Percentiles rank a stretch among this genome's conserved stretches.
These are phyloP conservation scores for Diutina pseudorugosa DNA, from an alignment of 1,139 yeast species.

Conservation along the genomic window DNA sequence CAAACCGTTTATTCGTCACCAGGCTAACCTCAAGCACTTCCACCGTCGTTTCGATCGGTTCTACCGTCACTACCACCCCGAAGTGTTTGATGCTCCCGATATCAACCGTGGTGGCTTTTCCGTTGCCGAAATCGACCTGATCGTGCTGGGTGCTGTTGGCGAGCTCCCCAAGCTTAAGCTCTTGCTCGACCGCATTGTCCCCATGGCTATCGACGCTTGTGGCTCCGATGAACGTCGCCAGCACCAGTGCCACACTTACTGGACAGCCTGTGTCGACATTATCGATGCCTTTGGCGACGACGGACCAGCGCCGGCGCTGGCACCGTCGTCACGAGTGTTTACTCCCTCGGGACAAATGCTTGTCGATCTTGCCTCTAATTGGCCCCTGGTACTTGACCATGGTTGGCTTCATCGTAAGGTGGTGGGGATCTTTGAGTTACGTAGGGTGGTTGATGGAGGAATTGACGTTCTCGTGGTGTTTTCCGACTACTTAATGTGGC, in stretches of 20 bases:
- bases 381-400: constrained; percentile 82
- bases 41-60: constrained; percentile 32
- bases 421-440: constrained; percentile 63
- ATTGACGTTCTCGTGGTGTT: constrained; percentile 59
- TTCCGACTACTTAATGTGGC: constrained; percentile 64
- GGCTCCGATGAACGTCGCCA: constrained; percentile 10
- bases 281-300: constrained; percentile 69
- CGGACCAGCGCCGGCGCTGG: constrained; percentile 4
- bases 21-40: constrained; percentile 47
- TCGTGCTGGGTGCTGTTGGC: constrained; percentile 52
- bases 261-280: constrained; percentile 45
- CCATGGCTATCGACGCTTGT: constrained; percentile 6
- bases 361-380: constrained; percentile 69
- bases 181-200: constrained; percentile 39
- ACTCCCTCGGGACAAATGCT: constrained; percentile 86
- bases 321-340: constrained; percentile 46
- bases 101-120: constrained; percentile 33
- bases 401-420: constrained; percentile 85
- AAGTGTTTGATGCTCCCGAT: constrained; percentile 19
- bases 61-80: constrained; percentile 27
- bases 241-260: constrained; percentile 23
- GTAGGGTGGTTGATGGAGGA: constrained; percentile 16
- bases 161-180: constrained; percentile 62
- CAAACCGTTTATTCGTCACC: constrained; percentile 86
- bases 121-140: constrained; percentile 41